These are phyloP conservation scores for Dactylorhiza incarnata DNA, from an alignment of 106 monocot species.

Conservation along the genomic window DNA sequence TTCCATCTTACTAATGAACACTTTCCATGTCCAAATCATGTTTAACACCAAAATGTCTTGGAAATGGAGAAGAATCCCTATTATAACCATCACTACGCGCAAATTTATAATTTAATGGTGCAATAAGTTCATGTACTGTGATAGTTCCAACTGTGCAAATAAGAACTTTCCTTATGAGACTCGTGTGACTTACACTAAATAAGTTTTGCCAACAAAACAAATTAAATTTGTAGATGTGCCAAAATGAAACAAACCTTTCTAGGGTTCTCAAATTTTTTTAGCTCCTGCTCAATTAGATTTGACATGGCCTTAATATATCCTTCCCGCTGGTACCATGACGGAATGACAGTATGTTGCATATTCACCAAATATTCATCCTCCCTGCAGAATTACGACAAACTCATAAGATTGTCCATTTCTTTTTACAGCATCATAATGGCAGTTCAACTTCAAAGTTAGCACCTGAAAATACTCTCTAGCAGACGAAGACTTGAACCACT, in stretches of 20 bases:
- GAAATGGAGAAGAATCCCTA: background rate
- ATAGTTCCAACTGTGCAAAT: too few species aligned
- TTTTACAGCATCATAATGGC: conserved; percentile 9
- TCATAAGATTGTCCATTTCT: conserved; percentile 8
- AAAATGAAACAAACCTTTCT: conserved; percentile 35
- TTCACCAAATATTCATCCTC: conserved; percentile 97
- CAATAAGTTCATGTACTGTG: background rate
- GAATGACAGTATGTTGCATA: conserved; percentile 95
- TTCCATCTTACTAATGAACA: background rate
- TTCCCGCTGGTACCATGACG: conserved; percentile 92
- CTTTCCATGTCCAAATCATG: background rate
- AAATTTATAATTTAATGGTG: background rate
- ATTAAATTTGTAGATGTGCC: background rate
- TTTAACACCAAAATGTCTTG: background rate
- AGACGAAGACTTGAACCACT: conserved; percentile 98
- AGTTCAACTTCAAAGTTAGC: conserved; percentile 6
- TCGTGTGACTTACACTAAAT: background rate
- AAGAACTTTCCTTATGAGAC: too few species aligned
- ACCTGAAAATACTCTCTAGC: conserved; percentile 96
- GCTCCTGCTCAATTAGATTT: conserved; percentile 65
- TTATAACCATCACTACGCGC: background rate
- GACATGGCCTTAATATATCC: conserved; percentile 89
- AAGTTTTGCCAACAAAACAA: background rate
- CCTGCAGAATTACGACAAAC: conserved; percentile 36
- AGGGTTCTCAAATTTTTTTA: conserved; percentile 58